These are phyloP conservation scores for Aphanoascus verrucosus DNA, from an alignment of 2,329 filamentous ascomycete genomes.

Conservation along the genomic window DNA sequence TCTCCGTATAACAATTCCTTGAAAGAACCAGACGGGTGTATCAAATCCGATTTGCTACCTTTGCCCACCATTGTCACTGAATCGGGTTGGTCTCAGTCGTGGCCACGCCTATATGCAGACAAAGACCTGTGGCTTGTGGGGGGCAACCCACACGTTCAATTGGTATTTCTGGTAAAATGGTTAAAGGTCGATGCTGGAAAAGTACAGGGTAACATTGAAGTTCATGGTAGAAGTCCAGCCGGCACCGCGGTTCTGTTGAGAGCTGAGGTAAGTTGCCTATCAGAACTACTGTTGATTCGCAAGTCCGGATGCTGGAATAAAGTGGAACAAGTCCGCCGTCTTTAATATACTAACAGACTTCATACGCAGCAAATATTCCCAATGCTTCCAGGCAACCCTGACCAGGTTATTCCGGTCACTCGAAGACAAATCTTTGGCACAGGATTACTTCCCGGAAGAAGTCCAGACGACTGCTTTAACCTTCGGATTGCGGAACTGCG, in stretches of 20 bases:
- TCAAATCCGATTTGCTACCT: background rate
- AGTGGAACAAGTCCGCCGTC: no score
- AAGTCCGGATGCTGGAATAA: no score
- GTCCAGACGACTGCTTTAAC: conserved; percentile 1
- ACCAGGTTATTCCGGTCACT: conserved; percentile 2
- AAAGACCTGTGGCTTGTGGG: conserved; percentile 3
- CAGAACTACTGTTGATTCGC: no score
- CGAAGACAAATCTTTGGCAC: background rate
- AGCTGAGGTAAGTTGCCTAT: no score
- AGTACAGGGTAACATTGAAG: no score
- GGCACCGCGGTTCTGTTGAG: no score
- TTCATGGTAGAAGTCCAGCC: no score
- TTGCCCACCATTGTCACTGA: conserved; percentile 1
- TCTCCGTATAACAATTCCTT: background rate
- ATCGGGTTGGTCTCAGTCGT: conserved; percentile 1
- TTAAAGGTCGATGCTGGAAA: background rate
- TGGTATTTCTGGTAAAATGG: conserved; percentile 1
- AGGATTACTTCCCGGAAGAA: background rate
- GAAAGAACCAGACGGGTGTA: conserved; percentile 1
- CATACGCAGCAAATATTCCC: no score
- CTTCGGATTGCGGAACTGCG: background rate
- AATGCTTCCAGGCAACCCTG: background rate
- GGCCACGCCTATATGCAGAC: background rate
- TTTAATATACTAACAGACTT: no score
- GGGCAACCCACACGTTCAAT: background rate